These are phyloP conservation scores for Neurospora sp. DNA, from an alignment of 495 filamentous ascomycete species.

Conservation along the genomic window DNA sequence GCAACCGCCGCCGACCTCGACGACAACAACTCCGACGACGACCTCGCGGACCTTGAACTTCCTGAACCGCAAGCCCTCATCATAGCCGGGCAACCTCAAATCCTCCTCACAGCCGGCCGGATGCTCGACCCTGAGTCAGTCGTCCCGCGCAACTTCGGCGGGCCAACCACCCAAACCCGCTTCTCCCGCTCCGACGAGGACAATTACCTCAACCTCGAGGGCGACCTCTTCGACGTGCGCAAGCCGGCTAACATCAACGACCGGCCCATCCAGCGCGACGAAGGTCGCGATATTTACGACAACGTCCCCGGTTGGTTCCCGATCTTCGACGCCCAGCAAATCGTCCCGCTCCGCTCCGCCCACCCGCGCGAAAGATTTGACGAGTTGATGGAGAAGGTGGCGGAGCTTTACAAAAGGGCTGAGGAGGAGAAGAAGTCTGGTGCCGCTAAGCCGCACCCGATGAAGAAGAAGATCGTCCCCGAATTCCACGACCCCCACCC, in stretches of 20 bases:
- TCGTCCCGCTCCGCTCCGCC: conserved; percentile 4
- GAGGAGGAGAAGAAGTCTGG: conserved; percentile 1
- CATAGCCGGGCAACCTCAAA: not conserved
- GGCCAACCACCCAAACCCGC: too few species aligned
- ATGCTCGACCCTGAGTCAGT: not conserved
- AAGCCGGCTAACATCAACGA: too few species aligned
- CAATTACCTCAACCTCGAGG: too few species aligned
- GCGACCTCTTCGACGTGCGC: too few species aligned
- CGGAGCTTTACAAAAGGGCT: conserved; percentile 1
- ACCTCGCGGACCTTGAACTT: not conserved
- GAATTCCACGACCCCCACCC: conserved; percentile 23
- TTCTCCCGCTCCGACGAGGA: too few species aligned
- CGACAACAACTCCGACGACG: not conserved
- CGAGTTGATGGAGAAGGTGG: conserved; percentile 3
- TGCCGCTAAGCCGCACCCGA: not conserved
- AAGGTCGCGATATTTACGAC: not conserved
- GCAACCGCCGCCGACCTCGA: not conserved
- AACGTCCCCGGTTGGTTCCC: conserved; percentile 26
- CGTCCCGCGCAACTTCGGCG: not conserved
- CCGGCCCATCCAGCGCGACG: too few species aligned
- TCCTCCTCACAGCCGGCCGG: not conserved
- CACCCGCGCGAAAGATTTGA: conserved; percentile 7
- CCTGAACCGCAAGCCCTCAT: not conserved
- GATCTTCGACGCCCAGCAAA: conserved; percentile 6
- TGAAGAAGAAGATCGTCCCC: not conserved